Percentiles rank a stretch among this genome's conserved stretches.
These are phyloP conservation scores for Lipomyces anomalus DNA, from an alignment of 805 yeast species.

Conservation along the genomic window DNA sequence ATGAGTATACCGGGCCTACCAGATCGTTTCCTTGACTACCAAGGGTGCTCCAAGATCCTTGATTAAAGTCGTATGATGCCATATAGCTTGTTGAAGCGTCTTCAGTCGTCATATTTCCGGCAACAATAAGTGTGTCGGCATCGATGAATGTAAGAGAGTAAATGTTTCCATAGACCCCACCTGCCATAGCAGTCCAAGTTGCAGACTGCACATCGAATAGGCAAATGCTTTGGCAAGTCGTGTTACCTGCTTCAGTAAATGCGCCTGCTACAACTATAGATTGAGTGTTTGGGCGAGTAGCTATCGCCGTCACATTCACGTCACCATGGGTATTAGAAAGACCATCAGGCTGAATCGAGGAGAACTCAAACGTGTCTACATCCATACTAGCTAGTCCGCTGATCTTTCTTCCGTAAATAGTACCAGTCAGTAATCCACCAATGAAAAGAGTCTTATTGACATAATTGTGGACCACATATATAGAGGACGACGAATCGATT, in stretches of 20 bases:
- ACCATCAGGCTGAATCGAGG: conserved; percentile 47
- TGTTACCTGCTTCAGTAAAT: conserved; percentile 53
- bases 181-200: conserved; percentile 47
- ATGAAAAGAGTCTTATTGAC: conserved; percentile 25
- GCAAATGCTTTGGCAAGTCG: conserved; percentile 60
- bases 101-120: conserved; percentile 50
- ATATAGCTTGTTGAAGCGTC: conserved; percentile 17
- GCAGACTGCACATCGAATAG: conserved; percentile 50
- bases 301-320: conserved; percentile 39
- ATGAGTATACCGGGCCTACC: conserved; percentile 29
- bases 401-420: conserved; percentile 24
- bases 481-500: conserved; percentile 15
- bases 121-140: conserved; percentile 38
- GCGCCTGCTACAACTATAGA: conserved; percentile 67
- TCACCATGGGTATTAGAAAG: conserved; percentile 35
- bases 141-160: conserved; percentile 48
- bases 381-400: conserved; percentile 52
- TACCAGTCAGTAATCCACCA: conserved; percentile 34
- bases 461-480: conserved; percentile 28
- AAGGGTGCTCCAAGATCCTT: conserved; percentile 28
- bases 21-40: conserved; percentile 21
- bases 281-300: conserved; percentile 38
- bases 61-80: conserved; percentile 39
- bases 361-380: conserved; percentile 38
- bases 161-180: conserved; percentile 47